Base-by-base conservation (phyloP, 257 asterid species). In the Thymus quinquecostatus region DNA sequence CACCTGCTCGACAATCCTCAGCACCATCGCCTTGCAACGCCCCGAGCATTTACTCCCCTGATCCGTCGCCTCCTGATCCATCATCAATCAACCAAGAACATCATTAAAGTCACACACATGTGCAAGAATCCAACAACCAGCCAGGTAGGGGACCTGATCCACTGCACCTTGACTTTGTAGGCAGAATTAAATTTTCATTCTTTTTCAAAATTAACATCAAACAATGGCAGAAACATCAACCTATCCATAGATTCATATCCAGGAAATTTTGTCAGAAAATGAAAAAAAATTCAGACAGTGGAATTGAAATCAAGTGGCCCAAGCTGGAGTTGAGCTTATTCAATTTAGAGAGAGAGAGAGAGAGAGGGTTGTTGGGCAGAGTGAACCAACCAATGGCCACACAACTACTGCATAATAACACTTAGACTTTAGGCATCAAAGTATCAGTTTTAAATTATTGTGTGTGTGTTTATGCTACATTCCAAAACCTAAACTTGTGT, bases 1-100 rank as follows among this genome's bases (percentile, higher is more conserved):
- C 77, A 91, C 96, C 77, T 94, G 97, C 73, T 91, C 99, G 1
- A 91, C 83, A 5, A 94, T 81, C 71, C 81, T 79, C 4, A 84
- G 78, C 50, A 91, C 82, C 2, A 91, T 38, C 5, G 79, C 87
- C 82, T 88, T 94, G 84, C 99, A 94, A 6, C 87, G 91, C 29
- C 99, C 97, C 0, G 89, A 76, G 82, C 97, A 94, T 74, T 79
- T 91, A 54, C 69, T 78, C 72, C 76, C 96, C 2, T 51, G 72
- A 47, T 67, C 55, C 38, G 47, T 10, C 21, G 74, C 28, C 40
- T 84, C 96, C 96, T 92, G 83, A 12, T 21, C n/a, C 21, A 21
- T 36, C 5, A 36, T 36, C 40, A 36, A 36, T 36, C 2, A 11
- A 59, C 29, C 1, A 47, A 10, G 12, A 44, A 44, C 12, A 8